These are phyloP conservation scores for Kurtzmaniella natalensis DNA, from an alignment of 1,139 yeast species.

Conservation along the genomic window DNA sequence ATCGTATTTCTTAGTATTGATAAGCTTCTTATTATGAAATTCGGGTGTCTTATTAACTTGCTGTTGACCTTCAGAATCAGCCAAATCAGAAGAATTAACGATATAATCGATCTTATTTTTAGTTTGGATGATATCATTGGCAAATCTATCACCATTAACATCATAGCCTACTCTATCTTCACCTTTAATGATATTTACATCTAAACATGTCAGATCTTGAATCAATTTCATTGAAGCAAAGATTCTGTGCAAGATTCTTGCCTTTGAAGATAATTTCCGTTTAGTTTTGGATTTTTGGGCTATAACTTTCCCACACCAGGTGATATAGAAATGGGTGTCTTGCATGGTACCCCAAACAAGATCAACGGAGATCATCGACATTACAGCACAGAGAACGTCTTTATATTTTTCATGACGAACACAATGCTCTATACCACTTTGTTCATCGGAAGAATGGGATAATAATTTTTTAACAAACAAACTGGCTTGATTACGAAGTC, in stretches of 20 bases:
- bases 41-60: constrained; percentile 24
- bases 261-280: constrained; percentile 69
- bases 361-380: constrained; percentile 86
- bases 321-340: constrained; percentile 71
- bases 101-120: constrained; percentile 46
- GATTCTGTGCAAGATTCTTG: constrained; percentile 71
- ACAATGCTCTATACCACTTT: constrained; percentile 45
- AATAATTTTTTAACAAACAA: constrained; percentile 53
- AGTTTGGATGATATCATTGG: constrained; percentile 9
- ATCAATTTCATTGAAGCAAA: constrained; percentile 70
- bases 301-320: constrained; percentile 74
- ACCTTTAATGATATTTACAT: constrained; percentile 35
- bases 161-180: constrained; percentile 37
- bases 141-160: constrained; percentile 37
- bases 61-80: constrained; percentile 9
- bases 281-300: constrained; percentile 63
- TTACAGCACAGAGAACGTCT: constrained; percentile 77
- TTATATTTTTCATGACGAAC: constrained; percentile 68
- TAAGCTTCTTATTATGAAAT: constrained; percentile 41
- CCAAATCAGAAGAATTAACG: constrained; percentile 32
- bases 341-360: constrained; percentile 91
- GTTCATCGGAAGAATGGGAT: constrained; percentile 22
- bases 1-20: constrained; percentile 41
- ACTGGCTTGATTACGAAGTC: constrained; percentile 71
- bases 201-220: constrained; percentile 68